Evolutionary conservation across 306 rosid species (phyloP), one percentile per base, ranked within the genome.

Genomic region (Cucurbita maxima): DNA sequence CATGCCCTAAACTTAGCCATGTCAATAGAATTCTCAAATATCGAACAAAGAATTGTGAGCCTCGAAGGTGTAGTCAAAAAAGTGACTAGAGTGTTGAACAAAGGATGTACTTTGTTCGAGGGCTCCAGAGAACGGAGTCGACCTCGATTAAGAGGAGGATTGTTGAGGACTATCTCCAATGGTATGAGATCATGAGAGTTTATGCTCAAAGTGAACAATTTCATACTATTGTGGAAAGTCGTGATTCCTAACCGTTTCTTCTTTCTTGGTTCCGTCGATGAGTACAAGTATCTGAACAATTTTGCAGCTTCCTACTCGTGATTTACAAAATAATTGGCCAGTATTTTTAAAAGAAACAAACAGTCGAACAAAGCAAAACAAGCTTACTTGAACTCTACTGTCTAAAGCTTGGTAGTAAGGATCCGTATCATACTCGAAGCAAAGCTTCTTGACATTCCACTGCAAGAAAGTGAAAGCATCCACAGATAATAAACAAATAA

Each of bases 381-480:
- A 58, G 34, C 70, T 60, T 76, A 94, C 97, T 96, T 88, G 88
- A 38, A 88, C 87, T 81, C 72, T 85, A 16, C 41, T 44, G 74
- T 90, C 97, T 56, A 94, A 58, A 76, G 88, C 92, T 76, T 86
- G 96, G 74, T 94, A 94, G 80, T 94, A 87, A 5, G 97, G 98
- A 38, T 94, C 98, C 8, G 97, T 86, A 60, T 88, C 98, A 82
- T 82, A 85, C 82, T 94, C 98, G 79, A 94, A 88, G 83, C 97
- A 93, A 10, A 93, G 84, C 79, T 73, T 93, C 38, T 53, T 80
- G 60, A 93, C 80, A 64, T 87, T 83, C 98, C 94, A 93, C 98
- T 93, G 86, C 76, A 79, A 72, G 71, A 73, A 72, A 52, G 55
- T 47, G 60, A 76, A 73, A 10, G 70, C 57, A 47, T 44, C 53